These are phyloP conservation scores for Skeletonema costatum DNA, from an alignment of 108 stramenopile genomes.

Conservation along the genomic window DNA sequence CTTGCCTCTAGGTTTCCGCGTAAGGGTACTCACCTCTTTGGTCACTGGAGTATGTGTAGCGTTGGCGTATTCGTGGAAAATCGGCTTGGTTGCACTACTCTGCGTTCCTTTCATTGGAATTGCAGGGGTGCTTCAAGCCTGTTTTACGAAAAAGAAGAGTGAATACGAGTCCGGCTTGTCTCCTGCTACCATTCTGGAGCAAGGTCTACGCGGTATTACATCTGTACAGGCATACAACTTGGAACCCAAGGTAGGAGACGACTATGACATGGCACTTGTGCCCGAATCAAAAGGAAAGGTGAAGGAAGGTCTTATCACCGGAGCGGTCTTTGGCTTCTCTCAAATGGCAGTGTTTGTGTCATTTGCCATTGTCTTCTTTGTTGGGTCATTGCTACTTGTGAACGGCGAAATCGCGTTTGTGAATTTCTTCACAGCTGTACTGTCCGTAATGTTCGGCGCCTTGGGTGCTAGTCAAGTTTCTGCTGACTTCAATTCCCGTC, in stretches of 20 bases:
- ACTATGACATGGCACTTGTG: constrained; percentile 40
- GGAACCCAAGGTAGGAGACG: constrained; percentile 42
- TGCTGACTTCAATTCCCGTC: constrained; percentile 43
- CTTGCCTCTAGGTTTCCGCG: constrained; percentile 27
- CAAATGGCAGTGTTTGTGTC: constrained; percentile 47
- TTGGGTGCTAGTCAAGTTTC: constrained; percentile 53
- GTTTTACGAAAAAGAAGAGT: constrained; percentile 15
- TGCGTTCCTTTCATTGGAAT: constrained; percentile 43
- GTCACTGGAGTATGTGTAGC: constrained; percentile 35
- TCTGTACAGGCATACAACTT: constrained; percentile 62
- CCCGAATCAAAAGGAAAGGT: constrained; percentile 30
- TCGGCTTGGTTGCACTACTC: constrained; percentile 40
- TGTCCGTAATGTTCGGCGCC: constrained; percentile 56
- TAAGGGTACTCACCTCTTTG: constrained; percentile 34
- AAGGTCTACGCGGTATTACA: constrained; percentile 35
- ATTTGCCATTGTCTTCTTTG: constrained; percentile 45
- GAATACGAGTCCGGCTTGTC: constrained; percentile 9
- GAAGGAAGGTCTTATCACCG: constrained; percentile 51
- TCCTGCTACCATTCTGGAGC: constrained; percentile 42
- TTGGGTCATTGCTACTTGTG: constrained; percentile 31
- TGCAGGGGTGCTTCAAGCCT: constrained; percentile 40
- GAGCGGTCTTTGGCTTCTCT: constrained; percentile 46
- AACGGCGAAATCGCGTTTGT: constrained; percentile 29
- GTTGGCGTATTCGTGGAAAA: constrained; percentile 28
- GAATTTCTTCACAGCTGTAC: constrained; percentile 45